Base-by-base conservation (phyloP, 1,284 basidiomycete genomes). In the Apiotrichum veenhuisii region DNA sequence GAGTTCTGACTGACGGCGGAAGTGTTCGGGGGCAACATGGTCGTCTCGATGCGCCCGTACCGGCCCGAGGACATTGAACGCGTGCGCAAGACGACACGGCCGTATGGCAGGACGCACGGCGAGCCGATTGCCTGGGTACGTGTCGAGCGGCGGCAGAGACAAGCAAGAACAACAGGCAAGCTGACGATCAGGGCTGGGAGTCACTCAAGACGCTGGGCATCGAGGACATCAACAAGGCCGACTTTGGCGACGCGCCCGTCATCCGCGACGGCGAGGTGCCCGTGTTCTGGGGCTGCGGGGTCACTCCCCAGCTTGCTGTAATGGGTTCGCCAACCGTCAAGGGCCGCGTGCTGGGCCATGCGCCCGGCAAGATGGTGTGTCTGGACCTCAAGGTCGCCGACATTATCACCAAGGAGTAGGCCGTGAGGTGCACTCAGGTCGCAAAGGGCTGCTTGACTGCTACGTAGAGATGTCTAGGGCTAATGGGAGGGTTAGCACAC, bases 11-110 rank as follows among this genome's bases (percentile, higher is more conserved):
- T 41, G 40, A 41, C 40, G 14, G 40, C 40, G n/a, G n/a, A n/a
- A 41, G 40, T 65, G 40, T 68, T 74, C 49, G 12, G 36, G 2
- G 72, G 72, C 10, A 52, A 56, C 49, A 68, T 63, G 59, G 72
- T 74, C 22, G 72, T 73, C 23, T 73, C 71, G 9, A 74, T 74
- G 72, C 59, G 72, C 0, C 72, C 72, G 5, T 74, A 69, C 52
- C 58, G 43, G 0, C 34, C 54, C 3, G 57, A 57, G 7, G 52
- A 54, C 10, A 38, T 73, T 40, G 59, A 62, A 22, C 52, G 40
- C 1, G 68, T 71, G 11, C 57, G 65, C 22, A 52, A 42, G 5
- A 64, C 66, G 27, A 72, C 70, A 9, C 45, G 66, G 22, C 63
- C 66, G 2, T 73, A 63, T 57, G 53, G 48, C 18, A 48, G 50